Evolutionary conservation across 306 rosid genomes (phyloP), one percentile per base, ranked within the genome.

Genomic region (Cicer cuneatum): DNA sequence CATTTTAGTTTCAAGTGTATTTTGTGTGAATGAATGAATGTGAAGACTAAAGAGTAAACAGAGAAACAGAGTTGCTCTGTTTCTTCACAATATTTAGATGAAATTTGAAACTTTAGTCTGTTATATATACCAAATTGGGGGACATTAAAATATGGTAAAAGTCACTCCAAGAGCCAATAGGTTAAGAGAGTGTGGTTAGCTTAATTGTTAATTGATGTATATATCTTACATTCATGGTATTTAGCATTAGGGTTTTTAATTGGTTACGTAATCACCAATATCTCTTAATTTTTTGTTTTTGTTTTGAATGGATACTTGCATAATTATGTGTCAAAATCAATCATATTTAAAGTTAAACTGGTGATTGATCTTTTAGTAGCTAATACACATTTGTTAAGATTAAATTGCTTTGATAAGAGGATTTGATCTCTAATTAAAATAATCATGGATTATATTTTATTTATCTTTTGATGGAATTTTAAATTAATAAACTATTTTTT

Each of bases 121-220:
- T 66, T 78, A 77, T 56, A 52, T 79, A 71, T 76, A 75, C 14
- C 43, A 10, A 66, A 33, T 40, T 43, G 42, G 60, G 19, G 11
- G 18, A 19, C 38, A 38, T 13, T 29, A 24, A 21, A 8, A 14
- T 10, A 16, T 59, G 13, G 64, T 42, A 78, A 49, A 78, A 24
- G 56, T 38, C 61, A 18, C 35, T 7, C 12, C 7, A 43, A 33
- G 52, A 53, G 45, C 76, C 67, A 72, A 24, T 29, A 58, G 69
- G 39, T 73, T 73, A 72, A 29, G 42, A 41, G 15, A 24, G 45
- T 45, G 45, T 42, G 45, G 21, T 51, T 51, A 42, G 24, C 45
- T 72, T 14, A 72, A 41, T 5, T 24, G 10, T n/a, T n/a, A n/a
- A n/a, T 1, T 21, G 33, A 29, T 29, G 13, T 43, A n/a, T 41